These are phyloP conservation scores for Limnanthes douglasii DNA, from an alignment of 345 rosid genomes.

Conservation along the genomic window DNA sequence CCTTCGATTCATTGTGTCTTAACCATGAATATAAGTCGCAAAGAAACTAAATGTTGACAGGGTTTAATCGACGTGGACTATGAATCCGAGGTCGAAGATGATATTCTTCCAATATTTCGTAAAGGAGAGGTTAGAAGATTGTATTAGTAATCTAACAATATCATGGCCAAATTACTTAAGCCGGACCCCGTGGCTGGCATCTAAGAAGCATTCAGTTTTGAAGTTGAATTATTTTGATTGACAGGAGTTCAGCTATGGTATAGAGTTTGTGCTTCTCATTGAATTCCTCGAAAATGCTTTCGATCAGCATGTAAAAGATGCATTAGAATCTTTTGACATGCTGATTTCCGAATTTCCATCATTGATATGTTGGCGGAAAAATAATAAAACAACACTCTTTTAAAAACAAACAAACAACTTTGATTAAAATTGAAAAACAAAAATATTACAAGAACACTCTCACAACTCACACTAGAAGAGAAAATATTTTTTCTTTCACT, in stretches of 20 bases:
- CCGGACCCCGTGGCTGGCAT: no score
- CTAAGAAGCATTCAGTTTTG: conserved; percentile 8
- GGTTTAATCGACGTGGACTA: conserved; percentile 53
- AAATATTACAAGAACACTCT: no score
- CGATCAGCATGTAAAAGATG: conserved; percentile 38
- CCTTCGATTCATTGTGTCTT: not conserved
- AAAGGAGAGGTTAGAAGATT: conserved; percentile 64
- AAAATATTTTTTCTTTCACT: no score
- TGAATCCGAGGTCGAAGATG: conserved; percentile 85
- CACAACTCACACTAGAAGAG: no score
- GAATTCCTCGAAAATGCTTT: conserved; percentile 35
- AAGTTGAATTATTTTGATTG: conserved; percentile 6
- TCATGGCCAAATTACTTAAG: not conserved
- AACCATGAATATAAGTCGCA: no score
- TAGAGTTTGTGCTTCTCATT: conserved; percentile 68
- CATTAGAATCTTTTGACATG: conserved; percentile 36
- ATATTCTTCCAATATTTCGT: conserved; percentile 65
- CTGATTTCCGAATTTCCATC: conserved; percentile 44
- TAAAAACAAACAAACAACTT: no score
- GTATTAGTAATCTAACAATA: not conserved
- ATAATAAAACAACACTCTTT: no score
- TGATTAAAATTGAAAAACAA: no score
- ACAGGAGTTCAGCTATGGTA: conserved; percentile 75
- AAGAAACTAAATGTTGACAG: no score
- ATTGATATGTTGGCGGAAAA: conserved; percentile 57